phyloP scores from a whole-genome alignment of 2,329 filamentous ascomycete genomes.

The Pseudogymnoascus sp. region DNA sequence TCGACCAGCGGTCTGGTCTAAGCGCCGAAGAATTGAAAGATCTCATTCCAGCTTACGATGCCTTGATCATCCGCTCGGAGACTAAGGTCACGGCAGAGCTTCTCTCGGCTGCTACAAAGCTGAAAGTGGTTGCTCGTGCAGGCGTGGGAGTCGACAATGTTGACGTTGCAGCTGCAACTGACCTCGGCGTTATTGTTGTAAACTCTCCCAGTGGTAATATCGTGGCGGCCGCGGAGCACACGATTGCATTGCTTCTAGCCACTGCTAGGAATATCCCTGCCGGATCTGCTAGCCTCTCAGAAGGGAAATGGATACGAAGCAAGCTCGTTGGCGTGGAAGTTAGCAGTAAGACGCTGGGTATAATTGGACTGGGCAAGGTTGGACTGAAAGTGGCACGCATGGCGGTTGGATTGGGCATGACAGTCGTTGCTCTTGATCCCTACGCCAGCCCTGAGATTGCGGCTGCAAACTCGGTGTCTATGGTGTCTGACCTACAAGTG shows the following conservation, averaged over 20 bases:
- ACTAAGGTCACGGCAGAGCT: conserved; percentile 69
- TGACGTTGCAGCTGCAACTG: conserved; percentile 63
- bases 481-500: conserved; percentile 50
- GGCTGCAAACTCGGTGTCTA: conserved; percentile 55
- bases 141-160: conserved; percentile 82
- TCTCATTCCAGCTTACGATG: conserved; percentile 66
- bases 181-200: conserved; percentile 68
- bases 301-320: conserved; percentile 67
- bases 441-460: conserved; percentile 71
- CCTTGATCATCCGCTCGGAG: conserved; percentile 71
- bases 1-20: conserved; percentile 59
- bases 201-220: conserved; percentile 77
- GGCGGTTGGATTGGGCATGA: conserved; percentile 70
- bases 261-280: conserved; percentile 66
- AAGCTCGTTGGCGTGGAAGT: conserved; percentile 71
- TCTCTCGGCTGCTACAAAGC: conserved; percentile 55
- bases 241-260: conserved; percentile 65
- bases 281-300: conserved; percentile 61
- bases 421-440: conserved; percentile 65
- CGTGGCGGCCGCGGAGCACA: conserved; percentile 71
- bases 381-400: conserved; percentile 74
- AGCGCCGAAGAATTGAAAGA: conserved; percentile 53
- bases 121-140: conserved; percentile 72
- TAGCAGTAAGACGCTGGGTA: conserved; percentile 66
- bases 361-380: conserved; percentile 77